phyloP scores from a whole-genome alignment of 2,329 filamentous ascomycete genomes.

The Colletotrichum ledebouriae region DNA sequence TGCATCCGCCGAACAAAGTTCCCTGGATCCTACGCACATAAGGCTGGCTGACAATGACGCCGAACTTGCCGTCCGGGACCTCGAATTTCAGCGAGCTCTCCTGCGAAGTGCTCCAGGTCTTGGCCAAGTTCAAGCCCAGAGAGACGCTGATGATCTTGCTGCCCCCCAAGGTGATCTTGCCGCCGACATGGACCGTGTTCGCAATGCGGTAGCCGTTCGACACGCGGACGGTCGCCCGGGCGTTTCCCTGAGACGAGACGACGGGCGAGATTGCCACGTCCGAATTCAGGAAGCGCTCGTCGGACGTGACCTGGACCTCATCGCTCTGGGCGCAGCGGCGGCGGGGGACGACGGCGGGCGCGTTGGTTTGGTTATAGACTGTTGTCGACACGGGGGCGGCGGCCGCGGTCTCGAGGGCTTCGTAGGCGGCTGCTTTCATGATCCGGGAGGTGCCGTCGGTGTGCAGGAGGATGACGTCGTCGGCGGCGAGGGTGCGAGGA shows the following conservation, averaged over 20 bases:
- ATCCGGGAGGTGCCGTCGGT: conserved; percentile 45
- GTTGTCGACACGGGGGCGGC: not conserved
- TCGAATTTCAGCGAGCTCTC: conserved; percentile 48
- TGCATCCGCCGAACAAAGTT: conserved; percentile 50
- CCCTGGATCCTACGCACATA: conserved; percentile 50
- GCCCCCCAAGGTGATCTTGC: conserved; percentile 46
- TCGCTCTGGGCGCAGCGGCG: conserved; percentile 44
- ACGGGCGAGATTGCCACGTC: conserved; percentile 54
- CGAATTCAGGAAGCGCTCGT: conserved; percentile 54
- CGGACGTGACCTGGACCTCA: conserved; percentile 47
- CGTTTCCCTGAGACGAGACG: conserved; percentile 47
- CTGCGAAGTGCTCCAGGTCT: conserved; percentile 48
- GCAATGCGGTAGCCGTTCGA: conserved; percentile 50
- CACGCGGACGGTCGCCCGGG: conserved; percentile 47
- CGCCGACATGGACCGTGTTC: conserved; percentile 48
- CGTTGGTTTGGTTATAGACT: conserved; percentile 16
- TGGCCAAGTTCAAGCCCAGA: conserved; percentile 44
- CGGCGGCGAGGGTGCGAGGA: conserved; percentile 29
- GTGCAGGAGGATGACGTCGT: conserved; percentile 47
- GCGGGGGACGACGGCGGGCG: conserved; percentile 14
- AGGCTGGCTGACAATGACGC: conserved; percentile 55
- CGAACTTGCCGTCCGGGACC: conserved; percentile 53
- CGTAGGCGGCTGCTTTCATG: conserved; percentile 46
- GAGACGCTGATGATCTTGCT: conserved; percentile 41
- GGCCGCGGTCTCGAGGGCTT: conserved; percentile 22